Base-by-base conservation (phyloP, 108 stramenopile species). In the Seminavis robusta region DNA sequence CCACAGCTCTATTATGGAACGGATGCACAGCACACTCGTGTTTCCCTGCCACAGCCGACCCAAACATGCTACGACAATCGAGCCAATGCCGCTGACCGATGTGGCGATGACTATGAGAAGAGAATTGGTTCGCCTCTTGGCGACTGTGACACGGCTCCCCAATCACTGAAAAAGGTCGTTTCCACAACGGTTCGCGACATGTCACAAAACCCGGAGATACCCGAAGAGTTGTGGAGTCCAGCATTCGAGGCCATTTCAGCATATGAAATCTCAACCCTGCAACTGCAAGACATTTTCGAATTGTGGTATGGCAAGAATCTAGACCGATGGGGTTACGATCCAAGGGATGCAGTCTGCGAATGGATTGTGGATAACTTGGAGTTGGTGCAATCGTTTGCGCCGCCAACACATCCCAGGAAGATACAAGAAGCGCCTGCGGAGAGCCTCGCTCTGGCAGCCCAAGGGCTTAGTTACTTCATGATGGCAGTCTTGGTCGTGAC, bases 341-440 rank as follows among this genome's bases (percentile, higher is more conserved):
- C 44, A 1, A 39, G 74, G 36, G 58, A 69, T 3, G 74, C 63
- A 0, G 61, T 67, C n/a, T 75, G 74, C 45, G 9, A 27, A 30
- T 75, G 67, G 67, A 57, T 56, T 4, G 42, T 39, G 3, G 63
- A 59, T 8, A 75, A 74, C 25, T 30, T 61, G 1, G 41, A 60
- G 3, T 30, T 11, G 7, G 29, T 73, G 16, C 17, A 65, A 20
- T 5, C 32, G 2, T 44, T 52, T 33, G 38, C 66, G 17, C 71
- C 77, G 0, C 26, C 15, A 1, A 42, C 60, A 32, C 70, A 31
- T 50, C 67, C 63, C 20, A 25, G 38, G 30, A 55, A n/a, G n/a
- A n/a, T n/a, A n/a, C n/a, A n/a, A n/a, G n/a, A 38, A 17, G 32
- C 2, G 28, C 20, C 20, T 7, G 34, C 6, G 3, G 17, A n/a